These are phyloP conservation scores for Amaranthus tricolor DNA, from an alignment of 179 eudicot species.

Conservation along the genomic window DNA sequence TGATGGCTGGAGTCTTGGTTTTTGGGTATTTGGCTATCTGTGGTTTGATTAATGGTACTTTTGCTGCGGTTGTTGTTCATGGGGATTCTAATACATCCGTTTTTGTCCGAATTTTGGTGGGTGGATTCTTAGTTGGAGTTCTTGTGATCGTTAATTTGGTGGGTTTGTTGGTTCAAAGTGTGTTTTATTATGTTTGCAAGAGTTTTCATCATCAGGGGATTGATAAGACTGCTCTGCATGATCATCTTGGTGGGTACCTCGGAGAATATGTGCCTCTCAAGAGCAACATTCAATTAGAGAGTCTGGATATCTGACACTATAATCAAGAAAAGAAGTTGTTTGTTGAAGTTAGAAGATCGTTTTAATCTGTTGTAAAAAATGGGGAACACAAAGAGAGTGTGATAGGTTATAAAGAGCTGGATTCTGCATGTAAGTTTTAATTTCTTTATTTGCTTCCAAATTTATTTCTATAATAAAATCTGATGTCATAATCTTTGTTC, in stretches of 20 bases:
- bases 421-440: slow-evolving; percentile 12
- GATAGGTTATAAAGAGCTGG: slow-evolving; percentile 7
- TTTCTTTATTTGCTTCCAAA: background rate
- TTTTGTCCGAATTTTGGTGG: slow-evolving; percentile 54
- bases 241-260: slow-evolving; percentile 92
- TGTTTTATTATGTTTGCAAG: slow-evolving; percentile 92
- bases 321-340: background rate
- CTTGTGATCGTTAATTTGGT: slow-evolving; percentile 81
- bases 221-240: slow-evolving; percentile 72
- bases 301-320: slow-evolving; percentile 29
- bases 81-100: slow-evolving; percentile 48
- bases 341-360: background rate
- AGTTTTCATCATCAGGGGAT: slow-evolving; percentile 82
- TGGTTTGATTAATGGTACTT: slow-evolving; percentile 59
- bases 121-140: slow-evolving; percentile 84
- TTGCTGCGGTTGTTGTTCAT: slow-evolving; percentile 62
- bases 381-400: background rate
- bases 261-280: slow-evolving; percentile 97
- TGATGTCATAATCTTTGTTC: background rate
- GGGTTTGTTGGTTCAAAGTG: slow-evolving; percentile 86
- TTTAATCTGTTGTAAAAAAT: slow-evolving; percentile 2
- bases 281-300: slow-evolving; percentile 90
- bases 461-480: background rate
- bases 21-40: slow-evolving; percentile 62
- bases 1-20: slow-evolving; percentile 56